Evolutionary conservation across 75 land plant species (phyloP), one percentile per base, ranked within the genome.

Genomic region (Selaginella tamariscina): DNA sequence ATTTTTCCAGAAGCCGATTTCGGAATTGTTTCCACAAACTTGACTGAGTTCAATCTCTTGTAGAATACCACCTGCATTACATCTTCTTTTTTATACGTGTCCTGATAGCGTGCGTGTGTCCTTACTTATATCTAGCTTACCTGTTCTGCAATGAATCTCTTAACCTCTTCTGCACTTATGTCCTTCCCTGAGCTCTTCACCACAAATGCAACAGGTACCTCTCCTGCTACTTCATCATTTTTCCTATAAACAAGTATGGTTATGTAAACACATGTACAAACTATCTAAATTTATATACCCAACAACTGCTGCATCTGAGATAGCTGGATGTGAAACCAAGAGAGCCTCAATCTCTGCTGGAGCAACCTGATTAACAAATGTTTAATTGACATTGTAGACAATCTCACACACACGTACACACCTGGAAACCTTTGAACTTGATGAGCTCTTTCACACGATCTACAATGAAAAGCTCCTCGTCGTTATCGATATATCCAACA

Each of bases 151-250:
- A 39, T 39, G 49, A 39, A 39, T 39, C 15, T 5, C 49, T 39
- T 39, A 15, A 39, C 49, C 11, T 39, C 49, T 5, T 39, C 49
- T 15, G 5, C 49, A 5, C 11, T 5, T 5, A 39, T 39, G 49
- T 15, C 11, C 49, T 15, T 39, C 11, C 49, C 49, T 5, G 49
- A 15, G 0, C 77, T 65, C 69, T 73, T 74, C 1, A 86, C 86
- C 0, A 86, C 79, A 56, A 86, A 88, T 0, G 93, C 89, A 29
- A 88, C 84, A 0, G 93, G 93, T 30, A 88, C 80, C 26, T 88
- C 93, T 5, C 93, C 93, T 0, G 89, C 82, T 13, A 57, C 74
- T 33, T 83, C 89, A 49, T 86, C 86, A 66, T 82, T 83, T 81
- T 80, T 78, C 1, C 89, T 88, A 75, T n/a, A 24, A 77, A 23